Evolutionary conservation across 2,329 filamentous ascomycete genomes (phyloP).

Genomic region (Grosmannia serpens): DNA sequence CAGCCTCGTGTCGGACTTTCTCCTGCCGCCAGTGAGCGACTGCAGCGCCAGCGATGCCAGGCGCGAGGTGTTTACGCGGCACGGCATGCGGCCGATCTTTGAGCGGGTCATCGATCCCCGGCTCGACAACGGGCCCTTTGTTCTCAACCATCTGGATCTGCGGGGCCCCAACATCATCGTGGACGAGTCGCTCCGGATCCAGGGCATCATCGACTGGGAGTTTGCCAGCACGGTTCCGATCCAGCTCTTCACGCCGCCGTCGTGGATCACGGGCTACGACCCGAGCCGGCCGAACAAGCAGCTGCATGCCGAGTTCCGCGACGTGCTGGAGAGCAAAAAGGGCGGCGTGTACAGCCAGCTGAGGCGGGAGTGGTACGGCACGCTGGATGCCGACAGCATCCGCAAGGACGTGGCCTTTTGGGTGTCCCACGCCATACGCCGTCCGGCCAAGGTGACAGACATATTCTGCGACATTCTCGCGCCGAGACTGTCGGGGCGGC

Average conservation of each 20-base stretch:
- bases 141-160: not conserved
- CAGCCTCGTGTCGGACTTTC: not conserved
- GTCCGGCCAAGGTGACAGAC: not conserved
- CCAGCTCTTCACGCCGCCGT: not conserved
- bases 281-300: not conserved
- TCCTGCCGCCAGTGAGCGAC: not conserved
- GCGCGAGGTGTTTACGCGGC: not conserved
- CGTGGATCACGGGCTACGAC: not conserved
- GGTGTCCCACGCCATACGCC: not conserved
- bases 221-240: not conserved
- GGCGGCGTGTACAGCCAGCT: not conserved
- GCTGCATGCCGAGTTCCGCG: not conserved
- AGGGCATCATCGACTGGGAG: slow-evolving; percentile 1
- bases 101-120: not conserved
- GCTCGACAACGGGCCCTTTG: not conserved
- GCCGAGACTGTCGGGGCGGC: not conserved
- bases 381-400: not conserved
- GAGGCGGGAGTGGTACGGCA: not conserved
- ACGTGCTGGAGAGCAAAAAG: not conserved
- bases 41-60: too few relatives aligned
- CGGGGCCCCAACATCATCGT: not conserved
- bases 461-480: not conserved
- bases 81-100: not conserved
- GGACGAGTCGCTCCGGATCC: not conserved
- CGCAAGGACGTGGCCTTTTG: not conserved